A percentile compares a stretch with the other conserved stretches of the same genome.
Conservation (phyloP, 2,329 filamentous ascomycete genomes). For the Chaetomiaceae sp. region DNA sequence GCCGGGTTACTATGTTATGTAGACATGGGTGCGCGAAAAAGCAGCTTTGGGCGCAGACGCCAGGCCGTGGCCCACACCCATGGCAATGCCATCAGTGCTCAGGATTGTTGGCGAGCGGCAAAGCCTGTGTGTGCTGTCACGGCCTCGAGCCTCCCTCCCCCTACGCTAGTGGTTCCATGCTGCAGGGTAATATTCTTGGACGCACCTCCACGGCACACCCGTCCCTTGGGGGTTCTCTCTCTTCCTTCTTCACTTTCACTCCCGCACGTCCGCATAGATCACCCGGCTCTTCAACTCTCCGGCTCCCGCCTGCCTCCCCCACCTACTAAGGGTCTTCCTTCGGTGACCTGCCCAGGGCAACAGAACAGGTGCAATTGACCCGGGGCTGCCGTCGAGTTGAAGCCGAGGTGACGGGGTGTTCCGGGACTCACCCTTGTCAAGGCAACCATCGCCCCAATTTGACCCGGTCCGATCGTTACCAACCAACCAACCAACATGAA, state of each 20-base stretch:
- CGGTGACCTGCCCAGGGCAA: not conserved
- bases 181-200: not conserved
- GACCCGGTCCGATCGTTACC: conserved; percentile 11
- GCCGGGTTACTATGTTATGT: too few species aligned
- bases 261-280: conserved; percentile 4
- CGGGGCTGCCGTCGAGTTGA: not conserved
- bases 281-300: not conserved
- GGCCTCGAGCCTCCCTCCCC: not conserved
- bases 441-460: not conserved
- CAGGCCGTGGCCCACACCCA: not conserved
- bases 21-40: conserved; percentile 9
- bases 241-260: not conserved
- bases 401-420: conserved; percentile 12
- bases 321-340: not conserved
- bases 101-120: not conserved
- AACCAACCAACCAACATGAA: conserved; percentile 20
- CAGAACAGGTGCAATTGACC: not conserved
- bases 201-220: not conserved
- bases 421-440: conserved; percentile 13
- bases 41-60: not conserved
- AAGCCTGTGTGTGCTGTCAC: conserved; percentile 2
- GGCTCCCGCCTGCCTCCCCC: not conserved
- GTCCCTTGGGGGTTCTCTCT: not conserved
- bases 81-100: not conserved
- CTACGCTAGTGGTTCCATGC: not conserved